phyloP scores from a whole-genome alignment of 2,329 filamentous ascomycete species.

The Gremmenia infestans region DNA sequence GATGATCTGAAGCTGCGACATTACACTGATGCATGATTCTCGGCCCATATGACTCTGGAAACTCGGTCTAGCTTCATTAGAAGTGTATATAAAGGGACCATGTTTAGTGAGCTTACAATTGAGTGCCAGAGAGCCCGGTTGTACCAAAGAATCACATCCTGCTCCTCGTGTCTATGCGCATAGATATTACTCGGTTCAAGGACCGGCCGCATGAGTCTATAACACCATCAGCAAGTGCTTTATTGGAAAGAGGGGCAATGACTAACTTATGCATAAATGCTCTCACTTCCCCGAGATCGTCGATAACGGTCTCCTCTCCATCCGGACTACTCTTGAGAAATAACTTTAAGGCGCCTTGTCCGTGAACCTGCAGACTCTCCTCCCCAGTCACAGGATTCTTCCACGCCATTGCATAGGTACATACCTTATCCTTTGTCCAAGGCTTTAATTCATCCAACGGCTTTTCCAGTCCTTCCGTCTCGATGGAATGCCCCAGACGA shows the following conservation, averaged over 20 bases:
- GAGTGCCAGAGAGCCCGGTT: constrained; percentile 37
- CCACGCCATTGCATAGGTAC: constrained; percentile 36
- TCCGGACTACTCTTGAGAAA: constrained; percentile 31
- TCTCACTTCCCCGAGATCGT: constrained; percentile 29
- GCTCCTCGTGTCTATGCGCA: constrained; percentile 33
- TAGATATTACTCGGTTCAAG: constrained; percentile 33
- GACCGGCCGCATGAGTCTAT: constrained; percentile 33
- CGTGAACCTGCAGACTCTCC: constrained; percentile 32
- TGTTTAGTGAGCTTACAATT: constrained; percentile 27
- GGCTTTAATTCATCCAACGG: constrained; percentile 30
- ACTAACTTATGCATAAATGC: constrained; percentile 31
- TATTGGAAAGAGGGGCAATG: not conserved
- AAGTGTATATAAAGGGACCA: not conserved
- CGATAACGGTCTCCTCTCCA: constrained; percentile 21
- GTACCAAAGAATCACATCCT: constrained; percentile 37
- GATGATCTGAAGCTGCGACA: constrained; percentile 19
- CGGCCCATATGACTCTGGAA: constrained; percentile 35
- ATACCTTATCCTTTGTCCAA: constrained; percentile 29
- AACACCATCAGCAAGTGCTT: not conserved
- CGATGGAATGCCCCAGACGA: constrained; percentile 31
- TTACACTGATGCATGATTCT: constrained; percentile 38
- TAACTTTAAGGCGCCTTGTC: constrained; percentile 33
- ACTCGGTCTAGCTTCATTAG: constrained; percentile 24
- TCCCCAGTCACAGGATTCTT: constrained; percentile 32
- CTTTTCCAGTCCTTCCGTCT: constrained; percentile 24